A percentile compares a stretch with the other conserved stretches of the same genome.
Conservation (phyloP, 2,329 filamentous ascomycete species). For the Ophiostoma ips region DNA sequence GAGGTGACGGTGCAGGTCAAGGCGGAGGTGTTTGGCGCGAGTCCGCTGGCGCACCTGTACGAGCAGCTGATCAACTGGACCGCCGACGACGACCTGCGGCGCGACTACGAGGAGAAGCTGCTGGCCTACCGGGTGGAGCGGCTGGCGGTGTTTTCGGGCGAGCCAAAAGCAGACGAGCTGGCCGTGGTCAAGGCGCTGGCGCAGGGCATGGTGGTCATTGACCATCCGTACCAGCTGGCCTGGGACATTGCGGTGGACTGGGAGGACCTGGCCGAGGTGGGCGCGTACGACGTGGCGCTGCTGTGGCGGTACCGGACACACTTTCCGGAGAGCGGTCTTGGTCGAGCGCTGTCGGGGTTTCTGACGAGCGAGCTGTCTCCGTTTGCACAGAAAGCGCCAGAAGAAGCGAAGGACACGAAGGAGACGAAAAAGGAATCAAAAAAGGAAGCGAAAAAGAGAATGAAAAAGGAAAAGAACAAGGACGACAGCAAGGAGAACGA, state of each 20-base stretch:
- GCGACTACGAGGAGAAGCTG: constrained; percentile 81
- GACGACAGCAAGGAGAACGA: constrained; percentile 25
- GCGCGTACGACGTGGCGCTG: constrained; percentile 65
- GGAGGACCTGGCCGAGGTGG: constrained; percentile 61
- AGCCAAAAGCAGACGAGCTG: constrained; percentile 55
- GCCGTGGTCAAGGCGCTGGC: constrained; percentile 63
- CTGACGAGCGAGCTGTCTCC: constrained; percentile 73
- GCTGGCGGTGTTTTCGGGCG: constrained; percentile 52
- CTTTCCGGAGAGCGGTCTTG: constrained; percentile 73
- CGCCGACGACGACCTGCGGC: constrained; percentile 68
- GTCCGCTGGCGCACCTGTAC: constrained; percentile 69
- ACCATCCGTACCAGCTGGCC: constrained; percentile 75
- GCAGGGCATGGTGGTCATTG: constrained; percentile 90
- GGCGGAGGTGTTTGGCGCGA: constrained; percentile 63
- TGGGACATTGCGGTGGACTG: constrained; percentile 90
- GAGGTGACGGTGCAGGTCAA: constrained; percentile 82
- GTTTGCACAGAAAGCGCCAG: constrained; percentile 38
- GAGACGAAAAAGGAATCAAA: background rate
- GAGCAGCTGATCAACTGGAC: constrained; percentile 81
- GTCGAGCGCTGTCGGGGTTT: constrained; percentile 69
- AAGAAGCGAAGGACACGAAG: constrained; percentile 6
- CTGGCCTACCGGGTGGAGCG: constrained; percentile 68
- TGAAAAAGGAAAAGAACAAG: constrained; percentile 26
- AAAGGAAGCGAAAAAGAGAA: background rate
- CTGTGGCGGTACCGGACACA: constrained; percentile 67